Conservation (phyloP, 805 yeast species). For the Sugiyamaella americana region DNA sequence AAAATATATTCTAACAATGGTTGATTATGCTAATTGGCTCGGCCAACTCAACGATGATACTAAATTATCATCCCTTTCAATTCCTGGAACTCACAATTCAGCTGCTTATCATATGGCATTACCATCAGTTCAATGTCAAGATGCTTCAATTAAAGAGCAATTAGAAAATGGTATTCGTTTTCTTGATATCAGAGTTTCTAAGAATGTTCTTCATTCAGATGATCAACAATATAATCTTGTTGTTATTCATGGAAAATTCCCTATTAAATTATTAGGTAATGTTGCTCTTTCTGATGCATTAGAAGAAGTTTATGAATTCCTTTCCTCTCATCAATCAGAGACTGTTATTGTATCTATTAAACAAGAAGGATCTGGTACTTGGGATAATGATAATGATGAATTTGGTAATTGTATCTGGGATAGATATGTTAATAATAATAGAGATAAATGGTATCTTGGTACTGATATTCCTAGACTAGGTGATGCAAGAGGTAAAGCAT, state of each 20-base stretch:
- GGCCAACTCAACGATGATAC: slow-evolving; percentile 46
- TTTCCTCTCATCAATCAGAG: slow-evolving; percentile 49
- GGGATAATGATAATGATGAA: slow-evolving; percentile 39
- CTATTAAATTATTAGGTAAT: slow-evolving; percentile 57
- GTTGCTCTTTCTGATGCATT: slow-evolving; percentile 47
- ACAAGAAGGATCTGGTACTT: slow-evolving; percentile 60
- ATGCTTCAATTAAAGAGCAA: slow-evolving; percentile 52
- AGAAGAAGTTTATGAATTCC: slow-evolving; percentile 53
- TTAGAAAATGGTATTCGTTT: slow-evolving; percentile 70
- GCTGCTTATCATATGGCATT: slow-evolving; percentile 66
- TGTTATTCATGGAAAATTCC: slow-evolving; percentile 71
- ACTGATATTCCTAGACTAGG: slow-evolving; percentile 51
- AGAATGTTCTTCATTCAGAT: not conserved
- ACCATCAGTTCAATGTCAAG: slow-evolving; percentile 76
- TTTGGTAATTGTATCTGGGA: slow-evolving; percentile 59
- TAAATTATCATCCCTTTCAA: slow-evolving; percentile 46
- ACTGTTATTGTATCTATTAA: slow-evolving; percentile 61
- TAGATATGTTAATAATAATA: slow-evolving; percentile 43
- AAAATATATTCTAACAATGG: slow-evolving; percentile 3
- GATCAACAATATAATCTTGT: slow-evolving; percentile 33
- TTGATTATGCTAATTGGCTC: slow-evolving; percentile 42
- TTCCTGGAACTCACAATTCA: slow-evolving; percentile 84
- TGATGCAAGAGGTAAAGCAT: slow-evolving; percentile 59
- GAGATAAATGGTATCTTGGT: slow-evolving; percentile 56
- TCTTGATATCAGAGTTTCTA: slow-evolving; percentile 51